Evolutionary conservation across 768 basidiomycete genomes (phyloP).

Genomic region (Punctularia strigosozonata): DNA sequence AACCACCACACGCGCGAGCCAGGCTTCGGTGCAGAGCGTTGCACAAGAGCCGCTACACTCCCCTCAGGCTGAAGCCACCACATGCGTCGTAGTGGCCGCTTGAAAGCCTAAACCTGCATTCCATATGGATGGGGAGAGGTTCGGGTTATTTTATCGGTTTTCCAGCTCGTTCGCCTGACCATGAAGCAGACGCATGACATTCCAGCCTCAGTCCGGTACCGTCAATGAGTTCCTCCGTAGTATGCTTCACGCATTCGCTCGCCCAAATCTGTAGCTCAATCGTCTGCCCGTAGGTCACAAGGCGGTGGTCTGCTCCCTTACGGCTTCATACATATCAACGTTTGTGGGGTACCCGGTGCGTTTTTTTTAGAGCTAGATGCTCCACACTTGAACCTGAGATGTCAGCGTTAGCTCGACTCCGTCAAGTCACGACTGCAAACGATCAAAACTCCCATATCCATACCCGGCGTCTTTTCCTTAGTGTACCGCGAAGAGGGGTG

Average conservation of each 20-base stretch:
- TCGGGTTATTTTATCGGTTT: conserved; percentile 4
- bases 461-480: conserved; percentile 56
- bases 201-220: conserved; percentile 49
- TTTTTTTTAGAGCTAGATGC: not conserved
- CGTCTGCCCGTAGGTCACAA: conserved; percentile 49
- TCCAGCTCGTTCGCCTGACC: not conserved
- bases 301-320: conserved; percentile 81
- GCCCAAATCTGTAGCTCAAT: not conserved
- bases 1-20: no score
- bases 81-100: no score
- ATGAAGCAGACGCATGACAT: conserved; percentile 39
- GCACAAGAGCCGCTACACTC: no score
- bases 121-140: conserved; percentile 80
- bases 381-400: conserved; percentile 2
- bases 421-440: conserved; percentile 91
- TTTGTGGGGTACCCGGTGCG: conserved; percentile 80
- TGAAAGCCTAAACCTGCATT: no score
- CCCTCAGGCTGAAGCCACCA: no score
- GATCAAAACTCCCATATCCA: conserved; percentile 60
- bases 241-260: conserved; percentile 19
- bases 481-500: conserved; percentile 82
- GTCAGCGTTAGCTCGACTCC: conserved; percentile 60
- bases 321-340: conserved; percentile 87
- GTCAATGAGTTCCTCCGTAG: conserved; percentile 59
- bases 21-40: no score